phyloP scores from a whole-genome alignment of 2,329 filamentous ascomycete species.

The Sclerotinia trifoliorum region DNA sequence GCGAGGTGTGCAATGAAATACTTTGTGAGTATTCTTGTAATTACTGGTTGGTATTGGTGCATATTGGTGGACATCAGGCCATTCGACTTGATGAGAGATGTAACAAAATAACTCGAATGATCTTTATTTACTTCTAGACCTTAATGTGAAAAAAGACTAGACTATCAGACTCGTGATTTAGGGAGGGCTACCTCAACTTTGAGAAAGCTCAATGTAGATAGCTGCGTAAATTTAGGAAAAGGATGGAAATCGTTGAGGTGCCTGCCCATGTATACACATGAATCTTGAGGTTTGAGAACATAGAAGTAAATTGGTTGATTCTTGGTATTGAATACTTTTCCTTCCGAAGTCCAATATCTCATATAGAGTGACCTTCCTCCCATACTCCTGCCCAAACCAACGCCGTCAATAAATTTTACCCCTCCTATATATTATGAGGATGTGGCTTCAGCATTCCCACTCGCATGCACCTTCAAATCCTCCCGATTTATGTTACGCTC shows the following conservation, averaged over 20 bases:
- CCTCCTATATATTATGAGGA: slow-evolving; percentile 3
- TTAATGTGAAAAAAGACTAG: too few species aligned
- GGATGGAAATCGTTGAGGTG: neutral
- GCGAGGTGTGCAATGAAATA: too few species aligned
- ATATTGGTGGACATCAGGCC: too few species aligned
- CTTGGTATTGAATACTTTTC: neutral
- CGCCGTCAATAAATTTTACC: neutral
- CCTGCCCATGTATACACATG: neutral
- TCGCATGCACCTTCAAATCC: neutral
- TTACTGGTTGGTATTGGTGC: too few species aligned
- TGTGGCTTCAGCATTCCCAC: neutral
- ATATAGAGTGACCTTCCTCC: neutral
- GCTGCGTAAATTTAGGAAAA: neutral
- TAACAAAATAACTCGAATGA: too few species aligned
- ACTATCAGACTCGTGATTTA: too few species aligned
- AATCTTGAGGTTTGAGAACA: neutral
- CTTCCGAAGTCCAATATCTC: neutral
- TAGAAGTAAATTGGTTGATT: slow-evolving; percentile 2
- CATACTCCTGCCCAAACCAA: slow-evolving; percentile 1
- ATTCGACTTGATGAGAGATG: too few species aligned
- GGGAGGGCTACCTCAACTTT: too few species aligned
- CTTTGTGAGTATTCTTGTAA: too few species aligned
- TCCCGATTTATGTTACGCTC: neutral
- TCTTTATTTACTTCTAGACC: too few species aligned
- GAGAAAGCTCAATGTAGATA: too few species aligned